Conservation (phyloP, 2,329 filamentous ascomycete species). For the Neobulgaria alba region DNA sequence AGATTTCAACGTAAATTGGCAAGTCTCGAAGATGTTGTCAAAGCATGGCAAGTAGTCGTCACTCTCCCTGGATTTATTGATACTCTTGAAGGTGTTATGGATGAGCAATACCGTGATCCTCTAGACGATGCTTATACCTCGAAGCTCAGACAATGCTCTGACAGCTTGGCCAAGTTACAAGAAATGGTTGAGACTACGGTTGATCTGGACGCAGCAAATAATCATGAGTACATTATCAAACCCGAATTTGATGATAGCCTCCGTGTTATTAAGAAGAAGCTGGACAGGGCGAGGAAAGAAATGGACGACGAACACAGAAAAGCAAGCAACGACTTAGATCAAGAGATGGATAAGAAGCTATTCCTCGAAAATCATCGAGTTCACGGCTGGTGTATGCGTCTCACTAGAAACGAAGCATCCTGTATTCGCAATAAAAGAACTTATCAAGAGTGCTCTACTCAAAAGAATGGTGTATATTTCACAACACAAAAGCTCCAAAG, state of each 20-base stretch:
- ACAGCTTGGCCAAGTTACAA: conserved; percentile 75
- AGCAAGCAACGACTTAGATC: conserved; percentile 72
- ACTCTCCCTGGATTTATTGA: conserved; percentile 82
- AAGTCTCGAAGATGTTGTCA: conserved; percentile 89
- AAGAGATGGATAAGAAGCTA: conserved; percentile 96
- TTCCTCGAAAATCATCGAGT: conserved; percentile 95
- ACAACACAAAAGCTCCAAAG: conserved; percentile 76
- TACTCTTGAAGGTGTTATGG: conserved; percentile 88
- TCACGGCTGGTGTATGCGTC: conserved; percentile 91
- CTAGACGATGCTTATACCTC: conserved; percentile 81
- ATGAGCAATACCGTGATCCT: conserved; percentile 82
- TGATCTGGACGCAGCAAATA: conserved; percentile 87
- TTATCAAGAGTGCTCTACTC: conserved; percentile 93
- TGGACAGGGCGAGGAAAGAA: conserved; percentile 73
- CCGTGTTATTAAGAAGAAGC: conserved; percentile 78
- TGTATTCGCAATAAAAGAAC: conserved; percentile 86
- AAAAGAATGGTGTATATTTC: conserved; percentile 98
- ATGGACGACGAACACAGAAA: conserved; percentile 76
- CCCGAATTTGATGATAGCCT: conserved; percentile 91
- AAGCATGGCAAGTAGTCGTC: conserved; percentile 90
- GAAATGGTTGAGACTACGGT: conserved; percentile 99
- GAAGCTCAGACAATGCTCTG: conserved; percentile 68
- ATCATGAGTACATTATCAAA: conserved; percentile 98
- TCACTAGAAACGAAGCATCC: conserved; percentile 83
- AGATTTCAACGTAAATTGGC: conserved; percentile 89